Conservation (phyloP, 345 rosid genomes). For the Mallotus nudiflorus region DNA sequence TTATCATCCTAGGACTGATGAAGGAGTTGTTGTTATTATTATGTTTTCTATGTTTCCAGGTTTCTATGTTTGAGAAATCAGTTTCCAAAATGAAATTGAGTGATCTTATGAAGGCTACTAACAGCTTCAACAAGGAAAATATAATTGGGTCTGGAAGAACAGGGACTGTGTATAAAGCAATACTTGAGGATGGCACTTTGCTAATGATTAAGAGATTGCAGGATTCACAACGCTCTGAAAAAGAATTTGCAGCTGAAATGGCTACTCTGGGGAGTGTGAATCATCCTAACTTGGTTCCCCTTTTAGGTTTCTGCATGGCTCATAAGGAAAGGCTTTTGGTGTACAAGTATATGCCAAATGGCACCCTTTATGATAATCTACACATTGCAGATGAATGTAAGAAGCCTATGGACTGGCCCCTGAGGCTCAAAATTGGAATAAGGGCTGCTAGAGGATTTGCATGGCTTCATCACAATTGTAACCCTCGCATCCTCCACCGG, state of each 20-base stretch:
- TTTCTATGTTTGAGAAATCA: conserved; percentile 81
- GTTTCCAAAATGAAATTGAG: conserved; percentile 71
- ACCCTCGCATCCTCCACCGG: conserved; percentile 90
- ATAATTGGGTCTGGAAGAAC: conserved; percentile 85
- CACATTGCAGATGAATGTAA: conserved; percentile 43
- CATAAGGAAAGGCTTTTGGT: conserved; percentile 75
- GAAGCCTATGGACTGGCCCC: conserved; percentile 76
- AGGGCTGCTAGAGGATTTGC: conserved; percentile 87
- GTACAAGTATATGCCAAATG: conserved; percentile 73
- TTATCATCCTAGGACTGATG: conserved; percentile 6
- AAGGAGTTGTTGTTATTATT: conserved; percentile 22
- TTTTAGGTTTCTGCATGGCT: conserved; percentile 76
- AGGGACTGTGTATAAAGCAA: conserved; percentile 80
- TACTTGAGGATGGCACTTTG: conserved; percentile 65
- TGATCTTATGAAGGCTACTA: conserved; percentile 91
- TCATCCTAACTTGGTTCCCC: conserved; percentile 82
- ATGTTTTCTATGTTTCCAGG: too few species aligned
- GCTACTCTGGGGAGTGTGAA: conserved; percentile 77
- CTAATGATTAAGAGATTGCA: conserved; percentile 90
- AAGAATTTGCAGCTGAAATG: conserved; percentile 83
- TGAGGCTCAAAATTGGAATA: conserved; percentile 79
- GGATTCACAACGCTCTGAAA: conserved; percentile 83
- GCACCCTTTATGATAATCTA: conserved; percentile 60
- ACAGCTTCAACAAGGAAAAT: conserved; percentile 69
- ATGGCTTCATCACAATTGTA: conserved; percentile 96